Percentiles rank a stretch among this genome's conserved stretches.
These are phyloP conservation scores for Cymodocea nodosa DNA, from an alignment of 116 monocot genomes.

Conservation along the genomic window DNA sequence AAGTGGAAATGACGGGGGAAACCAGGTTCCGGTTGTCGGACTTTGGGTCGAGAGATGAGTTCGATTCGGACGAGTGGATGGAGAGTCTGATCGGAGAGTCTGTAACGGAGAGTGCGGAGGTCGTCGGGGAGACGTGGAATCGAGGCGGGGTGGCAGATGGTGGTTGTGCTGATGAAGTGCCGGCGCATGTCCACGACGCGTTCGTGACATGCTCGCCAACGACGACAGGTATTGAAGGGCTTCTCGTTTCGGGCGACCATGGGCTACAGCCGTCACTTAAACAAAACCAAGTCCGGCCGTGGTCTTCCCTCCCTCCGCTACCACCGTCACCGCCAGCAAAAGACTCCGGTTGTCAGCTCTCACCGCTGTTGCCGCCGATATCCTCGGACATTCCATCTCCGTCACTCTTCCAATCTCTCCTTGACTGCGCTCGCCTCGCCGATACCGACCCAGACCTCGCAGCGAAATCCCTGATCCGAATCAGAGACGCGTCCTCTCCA, in stretches of 20 bases:
- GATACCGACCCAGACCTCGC: constrained; percentile 20
- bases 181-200: constrained; percentile 24
- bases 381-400: not conserved
- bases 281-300: constrained; percentile 4
- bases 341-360: too few species aligned
- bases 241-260: constrained; percentile 30
- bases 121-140: constrained; percentile 3
- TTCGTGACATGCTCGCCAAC: constrained; percentile 23
- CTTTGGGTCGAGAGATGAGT: constrained; percentile 20
- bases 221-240: constrained; percentile 37
- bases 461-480: constrained; percentile 31
- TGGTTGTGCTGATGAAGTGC: constrained; percentile 11
- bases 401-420: not conserved
- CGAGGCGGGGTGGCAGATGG: not conserved
- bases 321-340: not conserved
- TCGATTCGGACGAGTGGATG: constrained; percentile 94
- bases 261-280: constrained; percentile 1
- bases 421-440: constrained; percentile 44
- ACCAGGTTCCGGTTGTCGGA: constrained; percentile 15
- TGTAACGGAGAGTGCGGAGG: constrained; percentile 16
- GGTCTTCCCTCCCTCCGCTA: constrained; percentile 13
- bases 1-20: constrained; percentile 6
- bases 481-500: constrained; percentile 40
- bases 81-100: constrained; percentile 51
- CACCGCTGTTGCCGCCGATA: too few species aligned